These are phyloP conservation scores for Penicillium sp. DNA, from an alignment of 2,329 filamentous ascomycete species.

Conservation along the genomic window DNA sequence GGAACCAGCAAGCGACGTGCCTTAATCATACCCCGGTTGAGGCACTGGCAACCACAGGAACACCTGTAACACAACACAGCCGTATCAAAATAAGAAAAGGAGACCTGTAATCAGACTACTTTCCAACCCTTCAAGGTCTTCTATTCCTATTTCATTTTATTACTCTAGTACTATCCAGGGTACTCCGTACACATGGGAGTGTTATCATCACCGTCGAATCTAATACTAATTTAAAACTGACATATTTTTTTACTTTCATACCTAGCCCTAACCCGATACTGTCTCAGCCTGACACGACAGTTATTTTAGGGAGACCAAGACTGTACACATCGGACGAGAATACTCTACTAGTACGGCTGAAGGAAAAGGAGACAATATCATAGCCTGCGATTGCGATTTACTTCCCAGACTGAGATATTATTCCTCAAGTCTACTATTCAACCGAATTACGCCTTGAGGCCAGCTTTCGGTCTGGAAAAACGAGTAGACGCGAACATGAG, in stretches of 20 bases:
- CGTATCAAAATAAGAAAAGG: constrained; percentile 11
- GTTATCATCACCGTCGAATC: constrained; percentile 12
- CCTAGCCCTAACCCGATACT: constrained; percentile 13
- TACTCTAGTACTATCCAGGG: constrained; percentile 6
- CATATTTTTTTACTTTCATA: constrained; percentile 19
- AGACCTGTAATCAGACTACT: constrained; percentile 10
- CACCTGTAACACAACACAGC: constrained; percentile 8
- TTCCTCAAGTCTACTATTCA: constrained; percentile 20
- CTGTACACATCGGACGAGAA: constrained; percentile 17
- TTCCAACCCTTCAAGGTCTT: constrained; percentile 7
- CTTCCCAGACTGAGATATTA: constrained; percentile 16
- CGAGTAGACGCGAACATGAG: constrained; percentile 6
- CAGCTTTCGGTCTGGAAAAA: constrained; percentile 8
- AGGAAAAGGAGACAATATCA: constrained; percentile 19
- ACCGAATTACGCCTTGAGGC: constrained; percentile 16
- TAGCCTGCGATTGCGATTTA: constrained; percentile 16
- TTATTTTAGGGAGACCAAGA: constrained; percentile 3
- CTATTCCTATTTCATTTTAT: constrained; percentile 7
- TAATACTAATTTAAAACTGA: constrained; percentile 12
- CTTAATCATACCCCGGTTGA: not conserved
- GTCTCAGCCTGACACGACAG: not conserved
- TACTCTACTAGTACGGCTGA: constrained; percentile 16
- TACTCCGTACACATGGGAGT: constrained; percentile 5
- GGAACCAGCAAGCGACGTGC: no score
- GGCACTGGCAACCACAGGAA: constrained; percentile 1